Evolutionary conservation across 805 yeast genomes (phyloP), one percentile per base, ranked within the genome.

Genomic region (Sungouiella thailandica): DNA sequence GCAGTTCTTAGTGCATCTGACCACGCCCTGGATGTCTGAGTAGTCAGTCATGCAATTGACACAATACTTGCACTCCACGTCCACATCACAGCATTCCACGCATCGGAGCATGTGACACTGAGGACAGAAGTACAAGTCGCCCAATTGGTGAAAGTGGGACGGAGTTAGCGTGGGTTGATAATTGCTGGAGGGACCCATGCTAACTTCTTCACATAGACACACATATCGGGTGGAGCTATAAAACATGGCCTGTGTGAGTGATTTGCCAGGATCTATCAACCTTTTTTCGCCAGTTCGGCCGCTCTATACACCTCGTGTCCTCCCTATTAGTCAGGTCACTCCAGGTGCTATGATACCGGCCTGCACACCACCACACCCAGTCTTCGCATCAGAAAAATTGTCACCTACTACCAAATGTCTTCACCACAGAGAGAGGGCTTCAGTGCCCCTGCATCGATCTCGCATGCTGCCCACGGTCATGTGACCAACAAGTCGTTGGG

Each of bases 391-490:
- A n/a, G n/a, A n/a, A n/a, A n/a, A n/a, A n/a, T n/a, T n/a, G n/a
- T n/a, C n/a, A n/a, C n/a, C n/a, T n/a, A n/a, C n/a, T n/a, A n/a
- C n/a, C n/a, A n/a, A 17, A 67, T 65, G 71, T 61, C 72, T 31
- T 63, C 70, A 39, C 66, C 64, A 55, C 76, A 74, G 55, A 85
- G 89, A 75, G 95, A 85, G 78, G 94, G 94, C 43, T 85, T 85
- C 60, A 79, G 80, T 42, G 85, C 87, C 44, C 93, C 94, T 47
- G 70, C 84, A 30, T 80, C 83, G 36, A 72, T 79, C 39, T 74
- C 78, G 26, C 68, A 72, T 41, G 88, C 85, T 51, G 89, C 89
- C 17, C 94, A 94, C 29, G 95, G 95, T 22, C 83, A 88, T 23
- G 74, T 84, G 41, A 58, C 69, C 26, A 55, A 55, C 54, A 66